Evolutionary conservation across 208 protist genomes (phyloP).

Genomic region (Blechomonas ayalai): DNA sequence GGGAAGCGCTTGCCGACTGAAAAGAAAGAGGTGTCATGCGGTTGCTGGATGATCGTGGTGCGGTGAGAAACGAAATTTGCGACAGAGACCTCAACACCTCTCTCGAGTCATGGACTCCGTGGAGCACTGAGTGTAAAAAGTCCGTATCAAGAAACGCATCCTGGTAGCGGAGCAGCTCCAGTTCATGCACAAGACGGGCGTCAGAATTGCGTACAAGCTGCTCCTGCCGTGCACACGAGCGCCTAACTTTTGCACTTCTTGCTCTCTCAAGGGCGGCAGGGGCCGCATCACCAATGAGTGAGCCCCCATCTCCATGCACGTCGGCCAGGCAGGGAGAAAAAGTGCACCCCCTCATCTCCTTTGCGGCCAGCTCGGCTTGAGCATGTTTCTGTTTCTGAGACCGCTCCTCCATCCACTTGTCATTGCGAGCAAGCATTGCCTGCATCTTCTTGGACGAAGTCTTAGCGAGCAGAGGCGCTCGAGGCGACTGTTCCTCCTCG

Average conservation of each 20-base stretch:
- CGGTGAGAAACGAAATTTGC: constrained; percentile 10
- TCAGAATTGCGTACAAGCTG: constrained; percentile 40
- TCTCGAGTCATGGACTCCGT: no score
- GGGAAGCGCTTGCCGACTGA: no score
- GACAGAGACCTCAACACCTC: constrained; percentile 2
- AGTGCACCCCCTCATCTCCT: constrained; percentile 21
- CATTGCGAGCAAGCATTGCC: constrained; percentile 28
- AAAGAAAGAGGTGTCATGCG: no score
- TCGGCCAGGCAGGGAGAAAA: constrained; percentile 24
- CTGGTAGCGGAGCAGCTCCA: constrained; percentile 54
- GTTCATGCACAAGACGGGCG: constrained; percentile 55
- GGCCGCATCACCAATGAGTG: no score
- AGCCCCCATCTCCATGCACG: background rate
- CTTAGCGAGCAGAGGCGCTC: constrained; percentile 2
- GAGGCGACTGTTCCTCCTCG: constrained; percentile 8
- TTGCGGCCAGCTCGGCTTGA: constrained; percentile 5
- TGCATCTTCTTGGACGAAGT: constrained; percentile 3
- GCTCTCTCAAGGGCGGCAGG: constrained; percentile 7
- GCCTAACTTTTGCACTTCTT: constrained; percentile 13
- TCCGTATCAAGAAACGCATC: constrained; percentile 11
- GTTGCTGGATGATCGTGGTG: constrained; percentile 21
- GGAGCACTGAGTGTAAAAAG: constrained; percentile 25
- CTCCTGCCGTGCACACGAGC: constrained; percentile 12
- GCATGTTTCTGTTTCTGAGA: constrained; percentile 1
- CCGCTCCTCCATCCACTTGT: constrained; percentile 24